Conservation (phyloP, 192 early-diverging fungal genomes). For the Linnemannia hyalina region DNA sequence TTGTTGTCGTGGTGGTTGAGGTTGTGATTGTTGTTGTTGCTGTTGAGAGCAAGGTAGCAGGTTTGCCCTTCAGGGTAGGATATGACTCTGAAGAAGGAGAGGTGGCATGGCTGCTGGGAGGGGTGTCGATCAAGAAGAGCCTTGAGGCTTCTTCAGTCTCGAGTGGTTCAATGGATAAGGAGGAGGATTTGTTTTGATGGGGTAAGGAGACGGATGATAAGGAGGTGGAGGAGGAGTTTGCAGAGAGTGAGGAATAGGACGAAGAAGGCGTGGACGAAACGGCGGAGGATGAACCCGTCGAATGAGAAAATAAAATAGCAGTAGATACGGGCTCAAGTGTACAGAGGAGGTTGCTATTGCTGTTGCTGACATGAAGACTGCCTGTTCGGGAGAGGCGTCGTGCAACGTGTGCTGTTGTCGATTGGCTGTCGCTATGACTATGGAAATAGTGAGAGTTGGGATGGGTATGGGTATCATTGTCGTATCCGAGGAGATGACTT, state of each 20-base stretch:
- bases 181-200: slow-evolving; percentile 6
- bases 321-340: slow-evolving; percentile 16
- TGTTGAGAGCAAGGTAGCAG: not conserved
- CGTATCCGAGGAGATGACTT: not conserved
- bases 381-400: not conserved
- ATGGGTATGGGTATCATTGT: not conserved
- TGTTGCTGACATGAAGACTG: slow-evolving; percentile 3
- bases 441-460: not conserved
- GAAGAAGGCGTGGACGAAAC: slow-evolving; percentile 11
- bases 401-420: slow-evolving; percentile 1
- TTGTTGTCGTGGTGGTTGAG: not conserved
- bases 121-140: slow-evolving; percentile 33
- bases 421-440: slow-evolving; percentile 5
- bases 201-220: slow-evolving; percentile 34
- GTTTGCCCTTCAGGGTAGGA: slow-evolving; percentile 10
- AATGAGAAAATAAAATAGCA: slow-evolving; percentile 20
- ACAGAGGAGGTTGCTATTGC: slow-evolving; percentile 6
- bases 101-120: slow-evolving; percentile 42
- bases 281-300: slow-evolving; percentile 6
- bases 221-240: slow-evolving; percentile 37
- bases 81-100: slow-evolving; percentile 39
- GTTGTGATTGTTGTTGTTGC: not conserved
- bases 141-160: slow-evolving; percentile 19
- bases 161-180: slow-evolving; percentile 10
- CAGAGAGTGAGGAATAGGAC: slow-evolving; percentile 22